phyloP scores from a whole-genome alignment of 1,284 basidiomycete species.

The Ceratobasidium sp. region DNA sequence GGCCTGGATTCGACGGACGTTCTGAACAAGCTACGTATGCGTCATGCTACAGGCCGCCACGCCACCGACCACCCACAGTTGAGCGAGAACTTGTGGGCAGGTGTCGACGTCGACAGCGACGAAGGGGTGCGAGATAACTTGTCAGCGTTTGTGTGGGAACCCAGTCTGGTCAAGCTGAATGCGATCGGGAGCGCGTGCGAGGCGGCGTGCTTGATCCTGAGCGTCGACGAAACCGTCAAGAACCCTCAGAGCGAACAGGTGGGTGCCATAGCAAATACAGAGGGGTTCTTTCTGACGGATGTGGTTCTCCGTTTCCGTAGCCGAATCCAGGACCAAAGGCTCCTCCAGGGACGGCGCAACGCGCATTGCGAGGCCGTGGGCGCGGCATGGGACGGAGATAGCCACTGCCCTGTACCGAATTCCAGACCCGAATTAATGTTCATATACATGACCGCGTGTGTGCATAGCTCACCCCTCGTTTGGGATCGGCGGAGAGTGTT shows the following conservation, averaged over 20 bases:
- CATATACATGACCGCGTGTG: not conserved
- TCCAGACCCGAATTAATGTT: not conserved
- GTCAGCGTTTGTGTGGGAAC: conserved; percentile 99
- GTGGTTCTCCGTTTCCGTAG: conserved; percentile 51
- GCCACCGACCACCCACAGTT: conserved; percentile 23
- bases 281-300: conserved; percentile 29
- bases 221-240: conserved; percentile 93
- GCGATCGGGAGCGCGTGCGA: conserved; percentile 95
- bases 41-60: conserved; percentile 79
- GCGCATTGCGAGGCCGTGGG: conserved; percentile 83
- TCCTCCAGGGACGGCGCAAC: conserved; percentile 82
- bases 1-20: conserved; percentile 98
- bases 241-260: conserved; percentile 92
- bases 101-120: conserved; percentile 91
- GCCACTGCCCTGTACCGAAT: conserved; percentile 3
- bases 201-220: conserved; percentile 94
- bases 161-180: conserved; percentile 93
- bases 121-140: conserved; percentile 95
- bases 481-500: no score
- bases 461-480: not conserved
- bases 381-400: conserved; percentile 55
- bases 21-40: conserved; percentile 96
- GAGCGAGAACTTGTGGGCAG: conserved; percentile 78
- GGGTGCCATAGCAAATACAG: conserved; percentile 48
- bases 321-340: conserved; percentile 79